Evolutionary conservation across 768 basidiomycete species (phyloP).

Genomic region (Guyanaporus albipodus): DNA sequence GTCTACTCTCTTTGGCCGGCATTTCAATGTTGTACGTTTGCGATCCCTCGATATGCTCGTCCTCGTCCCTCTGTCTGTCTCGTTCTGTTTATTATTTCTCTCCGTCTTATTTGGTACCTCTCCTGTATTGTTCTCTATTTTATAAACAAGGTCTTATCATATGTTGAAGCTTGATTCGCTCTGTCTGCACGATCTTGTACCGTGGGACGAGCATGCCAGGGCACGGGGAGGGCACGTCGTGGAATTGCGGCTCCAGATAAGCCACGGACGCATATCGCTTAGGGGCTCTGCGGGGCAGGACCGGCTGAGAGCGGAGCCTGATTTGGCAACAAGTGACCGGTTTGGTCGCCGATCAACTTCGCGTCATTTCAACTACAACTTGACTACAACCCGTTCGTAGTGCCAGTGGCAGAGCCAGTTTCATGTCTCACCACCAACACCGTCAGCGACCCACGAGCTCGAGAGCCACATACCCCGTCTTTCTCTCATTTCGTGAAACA

Average conservation of each 20-base stretch:
- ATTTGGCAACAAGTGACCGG: not conserved
- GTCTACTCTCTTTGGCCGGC: slow-evolving; percentile 9
- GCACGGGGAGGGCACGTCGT: slow-evolving; percentile 1
- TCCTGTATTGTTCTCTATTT: slow-evolving; percentile 27
- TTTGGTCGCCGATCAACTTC: slow-evolving; percentile 11
- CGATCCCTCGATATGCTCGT: slow-evolving; percentile 29
- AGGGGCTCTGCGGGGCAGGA: slow-evolving; percentile 7
- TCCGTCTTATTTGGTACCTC: slow-evolving; percentile 27
- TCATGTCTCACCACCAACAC: slow-evolving; percentile 25
- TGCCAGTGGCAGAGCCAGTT: too few species aligned
- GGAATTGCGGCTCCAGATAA: slow-evolving; percentile 2
- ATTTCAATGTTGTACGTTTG: slow-evolving; percentile 24
- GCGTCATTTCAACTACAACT: not conserved
- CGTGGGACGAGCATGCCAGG: too few species aligned
- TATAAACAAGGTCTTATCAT: slow-evolving; percentile 5
- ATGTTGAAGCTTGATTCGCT: not conserved
- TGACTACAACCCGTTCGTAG: too few species aligned
- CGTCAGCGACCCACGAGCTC: slow-evolving; percentile 24
- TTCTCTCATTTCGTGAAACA: slow-evolving; percentile 62
- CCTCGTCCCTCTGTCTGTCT: slow-evolving; percentile 8
- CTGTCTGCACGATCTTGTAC: too few species aligned
- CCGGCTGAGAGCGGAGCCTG: not conserved
- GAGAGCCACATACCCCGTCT: slow-evolving; percentile 60
- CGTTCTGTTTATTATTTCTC: slow-evolving; percentile 20
- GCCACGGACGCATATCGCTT: not conserved